These are phyloP conservation scores for Ophiostoma angusticollis DNA, from an alignment of 2,329 filamentous ascomycete species.

Conservation along the genomic window DNA sequence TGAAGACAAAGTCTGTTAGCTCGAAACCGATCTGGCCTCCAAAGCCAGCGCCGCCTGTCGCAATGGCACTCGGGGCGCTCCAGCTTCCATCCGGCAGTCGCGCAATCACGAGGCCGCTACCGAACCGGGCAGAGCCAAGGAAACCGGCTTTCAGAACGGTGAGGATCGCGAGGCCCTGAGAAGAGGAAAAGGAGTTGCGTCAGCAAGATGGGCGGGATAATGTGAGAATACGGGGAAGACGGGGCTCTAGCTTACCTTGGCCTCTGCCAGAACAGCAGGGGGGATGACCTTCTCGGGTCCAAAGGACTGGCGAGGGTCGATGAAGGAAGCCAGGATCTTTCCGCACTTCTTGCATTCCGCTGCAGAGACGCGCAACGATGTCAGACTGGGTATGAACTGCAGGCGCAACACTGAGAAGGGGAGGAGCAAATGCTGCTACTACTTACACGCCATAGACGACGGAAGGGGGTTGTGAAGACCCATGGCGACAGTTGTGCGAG, in stretches of 20 bases:
- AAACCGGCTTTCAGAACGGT: constrained; percentile 82
- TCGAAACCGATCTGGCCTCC: constrained; percentile 82
- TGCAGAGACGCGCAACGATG: constrained; percentile 25
- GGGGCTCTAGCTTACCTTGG: constrained; percentile 51
- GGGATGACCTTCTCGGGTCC: constrained; percentile 97
- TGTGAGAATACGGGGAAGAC: neutral
- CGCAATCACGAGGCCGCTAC: constrained; percentile 70
- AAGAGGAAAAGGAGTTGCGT: constrained; percentile 2
- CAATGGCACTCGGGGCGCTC: constrained; percentile 73
- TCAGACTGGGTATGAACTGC: neutral
- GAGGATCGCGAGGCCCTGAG: constrained; percentile 64
- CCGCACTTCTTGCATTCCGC: constrained; percentile 96
- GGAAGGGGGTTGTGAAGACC: constrained; percentile 55
- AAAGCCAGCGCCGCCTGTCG: constrained; percentile 68
- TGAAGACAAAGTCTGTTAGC: constrained; percentile 92
- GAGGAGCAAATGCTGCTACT: constrained; percentile 3
- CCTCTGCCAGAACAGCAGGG: constrained; percentile 73
- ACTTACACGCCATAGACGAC: constrained; percentile 56
- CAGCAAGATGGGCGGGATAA: too few species aligned
- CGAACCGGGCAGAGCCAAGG: constrained; percentile 69
- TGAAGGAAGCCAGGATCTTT: constrained; percentile 88
- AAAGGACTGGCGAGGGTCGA: constrained; percentile 86
- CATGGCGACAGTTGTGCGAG: constrained; percentile 26
- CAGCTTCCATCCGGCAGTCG: constrained; percentile 64
- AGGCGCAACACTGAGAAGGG: neutral